Evolutionary conservation across 495 filamentous ascomycete genomes (phyloP).

Genomic region (Trichodelitschia bisporula): DNA sequence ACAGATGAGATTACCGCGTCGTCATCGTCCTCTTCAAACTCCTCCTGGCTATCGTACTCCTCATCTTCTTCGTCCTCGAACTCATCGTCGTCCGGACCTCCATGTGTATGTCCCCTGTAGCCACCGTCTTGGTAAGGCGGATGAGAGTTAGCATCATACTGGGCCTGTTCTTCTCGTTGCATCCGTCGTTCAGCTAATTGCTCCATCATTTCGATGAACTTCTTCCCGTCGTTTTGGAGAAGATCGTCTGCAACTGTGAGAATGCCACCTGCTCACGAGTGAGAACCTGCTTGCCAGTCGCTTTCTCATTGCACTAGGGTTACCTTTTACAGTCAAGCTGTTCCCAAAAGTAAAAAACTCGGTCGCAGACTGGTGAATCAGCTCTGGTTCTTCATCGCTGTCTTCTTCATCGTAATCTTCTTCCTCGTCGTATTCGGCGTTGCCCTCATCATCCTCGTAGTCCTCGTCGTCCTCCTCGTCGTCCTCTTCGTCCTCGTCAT

Average conservation of each 20-base stretch:
- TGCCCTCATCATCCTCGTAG: slow-evolving; percentile 32
- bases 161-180: slow-evolving; percentile 83
- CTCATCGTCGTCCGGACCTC: slow-evolving; percentile 40
- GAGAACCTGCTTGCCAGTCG: no score
- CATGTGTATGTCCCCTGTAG: slow-evolving; percentile 20
- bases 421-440: slow-evolving; percentile 28
- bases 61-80: slow-evolving; percentile 66
- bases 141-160: slow-evolving; percentile 31
- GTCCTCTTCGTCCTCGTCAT: slow-evolving; percentile 33
- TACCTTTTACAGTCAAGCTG: slow-evolving; percentile 91
- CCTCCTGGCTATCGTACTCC: slow-evolving; percentile 67
- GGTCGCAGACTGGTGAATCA: slow-evolving; percentile 24
- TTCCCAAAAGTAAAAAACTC: slow-evolving; percentile 97
- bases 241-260: slow-evolving; percentile 96
- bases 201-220: slow-evolving; percentile 99
- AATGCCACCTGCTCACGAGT: slow-evolving; percentile 83
- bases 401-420: slow-evolving; percentile 35
- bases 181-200: slow-evolving; percentile 92
- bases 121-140: slow-evolving; percentile 33
- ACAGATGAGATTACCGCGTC: no score
- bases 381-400: slow-evolving; percentile 25
- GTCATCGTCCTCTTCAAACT: slow-evolving; percentile 65
- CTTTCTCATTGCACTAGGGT: no score
- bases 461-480: slow-evolving; percentile 42
- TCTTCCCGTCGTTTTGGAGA: slow-evolving; percentile 95